Evolutionary conservation across 306 rosid genomes (phyloP).

Genomic region (Vigna reflexopilosa): DNA sequence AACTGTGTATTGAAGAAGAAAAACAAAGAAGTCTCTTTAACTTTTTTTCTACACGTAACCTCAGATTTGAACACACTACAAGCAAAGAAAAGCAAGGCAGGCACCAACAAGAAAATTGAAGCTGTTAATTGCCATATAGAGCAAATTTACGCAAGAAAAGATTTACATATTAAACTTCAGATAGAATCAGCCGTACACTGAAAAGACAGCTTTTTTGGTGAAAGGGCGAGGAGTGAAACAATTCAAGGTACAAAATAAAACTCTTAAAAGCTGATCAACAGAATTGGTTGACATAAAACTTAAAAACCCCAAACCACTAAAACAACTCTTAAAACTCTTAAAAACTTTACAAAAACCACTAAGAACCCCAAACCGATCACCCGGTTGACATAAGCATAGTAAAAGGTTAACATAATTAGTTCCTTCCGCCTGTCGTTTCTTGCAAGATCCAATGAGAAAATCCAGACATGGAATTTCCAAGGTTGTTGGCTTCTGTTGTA

Average conservation of each 20-base stretch:
- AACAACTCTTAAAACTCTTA: constrained; percentile 9
- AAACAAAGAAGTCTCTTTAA: neutral
- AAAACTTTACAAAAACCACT: constrained; percentile 49
- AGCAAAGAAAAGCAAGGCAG: neutral
- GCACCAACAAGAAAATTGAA: neutral
- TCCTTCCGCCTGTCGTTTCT: constrained; percentile 38
- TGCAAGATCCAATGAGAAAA: constrained; percentile 32
- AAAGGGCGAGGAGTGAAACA: constrained; percentile 16
- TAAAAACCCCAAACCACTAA: no score
- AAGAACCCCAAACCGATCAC: constrained; percentile 44
- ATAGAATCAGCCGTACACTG: constrained; percentile 35
- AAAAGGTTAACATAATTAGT: constrained; percentile 40
- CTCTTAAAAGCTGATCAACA: constrained; percentile 34
- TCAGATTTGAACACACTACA: neutral
- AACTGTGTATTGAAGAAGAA: neutral
- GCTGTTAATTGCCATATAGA: constrained; percentile 19
- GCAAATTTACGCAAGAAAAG: constrained; percentile 24
- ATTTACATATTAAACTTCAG: constrained; percentile 40
- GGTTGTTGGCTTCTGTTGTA: constrained; percentile 38
- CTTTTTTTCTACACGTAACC: neutral
- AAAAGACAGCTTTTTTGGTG: constrained; percentile 18
- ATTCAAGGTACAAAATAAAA: constrained; percentile 39
- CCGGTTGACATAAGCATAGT: constrained; percentile 47
- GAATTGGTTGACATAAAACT: neutral
- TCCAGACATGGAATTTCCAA: constrained; percentile 36